Conservation (phyloP, 345 rosid genomes). For the Bruguiera gymnorhiza region DNA sequence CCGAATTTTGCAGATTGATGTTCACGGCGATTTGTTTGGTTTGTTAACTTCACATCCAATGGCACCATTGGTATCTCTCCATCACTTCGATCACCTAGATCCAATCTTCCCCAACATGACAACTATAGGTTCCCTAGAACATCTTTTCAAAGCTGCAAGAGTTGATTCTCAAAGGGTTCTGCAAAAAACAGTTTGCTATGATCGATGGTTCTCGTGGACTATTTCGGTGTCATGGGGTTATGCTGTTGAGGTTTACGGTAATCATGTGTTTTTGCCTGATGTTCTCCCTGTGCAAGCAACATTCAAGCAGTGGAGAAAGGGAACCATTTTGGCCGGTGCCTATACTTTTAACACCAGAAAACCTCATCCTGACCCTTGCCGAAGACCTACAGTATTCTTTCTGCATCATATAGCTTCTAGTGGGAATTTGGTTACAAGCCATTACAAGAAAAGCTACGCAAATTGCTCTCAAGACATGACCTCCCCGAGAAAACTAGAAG, state of each 20-base stretch:
- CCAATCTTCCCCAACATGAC: slow-evolving; percentile 83
- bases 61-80: slow-evolving; percentile 71
- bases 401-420: slow-evolving; percentile 36
- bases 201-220: slow-evolving; percentile 79
- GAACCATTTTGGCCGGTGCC: slow-evolving; percentile 24
- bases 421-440: slow-evolving; percentile 31
- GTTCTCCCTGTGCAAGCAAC: slow-evolving; percentile 52
- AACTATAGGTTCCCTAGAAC: slow-evolving; percentile 41
- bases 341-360: slow-evolving; percentile 60
- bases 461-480: slow-evolving; percentile 43
- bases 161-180: slow-evolving; percentile 65
- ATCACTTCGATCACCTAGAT: slow-evolving; percentile 55
- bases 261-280: slow-evolving; percentile 29
- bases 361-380: slow-evolving; percentile 56
- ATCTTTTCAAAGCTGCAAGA: slow-evolving; percentile 46
- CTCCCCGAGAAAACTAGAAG: slow-evolving; percentile 58
- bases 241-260: slow-evolving; percentile 56
- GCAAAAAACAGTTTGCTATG: slow-evolving; percentile 86
- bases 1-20: slow-evolving; percentile 48
- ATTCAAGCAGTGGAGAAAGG: slow-evolving; percentile 60
- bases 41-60: slow-evolving; percentile 68
- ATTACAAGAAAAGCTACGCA: slow-evolving; percentile 46
- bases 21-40: slow-evolving; percentile 69
- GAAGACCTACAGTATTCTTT: slow-evolving; percentile 64
- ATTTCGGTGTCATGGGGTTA: slow-evolving; percentile 90